phyloP scores from a whole-genome alignment of 78 protist genomes.

The Polysphondylium violaceum region DNA sequence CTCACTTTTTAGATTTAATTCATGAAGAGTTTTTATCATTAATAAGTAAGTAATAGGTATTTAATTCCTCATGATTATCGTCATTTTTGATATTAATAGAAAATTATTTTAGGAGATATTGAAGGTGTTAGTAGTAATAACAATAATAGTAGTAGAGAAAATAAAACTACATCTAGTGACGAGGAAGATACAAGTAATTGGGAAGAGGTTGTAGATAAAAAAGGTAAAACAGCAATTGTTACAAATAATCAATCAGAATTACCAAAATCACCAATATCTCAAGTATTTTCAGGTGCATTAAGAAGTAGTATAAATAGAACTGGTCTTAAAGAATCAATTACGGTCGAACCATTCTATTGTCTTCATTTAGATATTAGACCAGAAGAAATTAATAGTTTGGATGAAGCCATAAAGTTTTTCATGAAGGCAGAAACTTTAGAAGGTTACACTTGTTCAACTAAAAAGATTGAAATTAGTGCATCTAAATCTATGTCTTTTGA shows the following conservation, averaged over 20 bases:
- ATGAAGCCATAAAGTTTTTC: slow-evolving; percentile 26
- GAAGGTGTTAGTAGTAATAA: slow-evolving; percentile 6
- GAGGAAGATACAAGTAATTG: slow-evolving; percentile 51
- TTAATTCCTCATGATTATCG: background rate
- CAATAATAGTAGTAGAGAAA: background rate
- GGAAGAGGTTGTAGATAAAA: slow-evolving; percentile 61
- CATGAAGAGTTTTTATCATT: slow-evolving; percentile 66
- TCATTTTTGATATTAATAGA: background rate
- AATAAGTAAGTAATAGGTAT: slow-evolving; percentile 12
- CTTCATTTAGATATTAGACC: slow-evolving; percentile 37
- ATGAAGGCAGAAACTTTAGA: slow-evolving; percentile 38
- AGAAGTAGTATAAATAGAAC: slow-evolving; percentile 68
- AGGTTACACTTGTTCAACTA: slow-evolving; percentile 40
- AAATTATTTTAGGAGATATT: background rate
- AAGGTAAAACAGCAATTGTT: slow-evolving; percentile 49
- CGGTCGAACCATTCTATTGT: slow-evolving; percentile 39
- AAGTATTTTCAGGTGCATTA: slow-evolving; percentile 60
- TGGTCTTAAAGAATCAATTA: slow-evolving; percentile 36
- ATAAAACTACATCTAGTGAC: background rate
- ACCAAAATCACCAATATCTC: slow-evolving; percentile 73
- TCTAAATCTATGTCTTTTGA: slow-evolving; percentile 34
- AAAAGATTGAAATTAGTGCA: slow-evolving; percentile 17
- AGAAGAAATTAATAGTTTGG: slow-evolving; percentile 3
- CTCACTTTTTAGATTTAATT: slow-evolving; percentile 46
- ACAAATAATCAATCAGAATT: slow-evolving; percentile 44